Evolutionary conservation across 2,329 filamentous ascomycete genomes (phyloP), one percentile per base, ranked within the genome.

Genomic region (Cercospora brassicicola): DNA sequence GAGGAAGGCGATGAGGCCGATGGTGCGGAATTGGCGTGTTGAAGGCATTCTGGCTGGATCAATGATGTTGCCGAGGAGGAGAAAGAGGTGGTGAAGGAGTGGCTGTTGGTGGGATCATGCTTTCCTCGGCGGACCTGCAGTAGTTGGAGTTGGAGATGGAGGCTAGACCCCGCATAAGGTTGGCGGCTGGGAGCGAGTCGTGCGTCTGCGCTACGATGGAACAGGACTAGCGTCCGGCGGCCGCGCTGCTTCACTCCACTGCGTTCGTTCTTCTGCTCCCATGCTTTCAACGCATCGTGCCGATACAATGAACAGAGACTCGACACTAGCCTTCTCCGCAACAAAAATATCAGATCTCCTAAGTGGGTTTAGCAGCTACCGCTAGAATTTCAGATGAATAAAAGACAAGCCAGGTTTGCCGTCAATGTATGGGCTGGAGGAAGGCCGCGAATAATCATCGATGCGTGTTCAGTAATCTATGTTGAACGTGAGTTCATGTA

Each of bases 1-100:
- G 72, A 89, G 83, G 73, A 93, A 73, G 65, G 89, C 83, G 66
- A 90, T 83, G 75, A 94, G 82, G 71, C 87, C 82, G 65, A 93
- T 82, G 73, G 90, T 82, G 76, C 89, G 89, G 74, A 92, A 77
- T 74, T 92, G 89, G 72, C 92, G 89, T 74, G 86, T 84, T 20
- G 90, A 90, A 75, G 88, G 87, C 90, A 93, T 93, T 23, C 3
- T 11, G 15, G 11, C 6, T 1, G 5, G 59, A 15, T 60, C 2
- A 2, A n/a, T 18, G 13, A 2, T 9, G 5, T 18, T 6, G 36
- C 2, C 4, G 7, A 10, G 10, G 2, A 28, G 23, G 23, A 53
- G 23, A 18, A 28, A 4, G 23, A 53, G 6, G 15, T 28, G 23
- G 2, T 4, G 23, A 9, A 28, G 23, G 48, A 55, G 20, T 28